phyloP scores from a whole-genome alignment of 2,329 filamentous ascomycete species.

The Apiospora marii region DNA sequence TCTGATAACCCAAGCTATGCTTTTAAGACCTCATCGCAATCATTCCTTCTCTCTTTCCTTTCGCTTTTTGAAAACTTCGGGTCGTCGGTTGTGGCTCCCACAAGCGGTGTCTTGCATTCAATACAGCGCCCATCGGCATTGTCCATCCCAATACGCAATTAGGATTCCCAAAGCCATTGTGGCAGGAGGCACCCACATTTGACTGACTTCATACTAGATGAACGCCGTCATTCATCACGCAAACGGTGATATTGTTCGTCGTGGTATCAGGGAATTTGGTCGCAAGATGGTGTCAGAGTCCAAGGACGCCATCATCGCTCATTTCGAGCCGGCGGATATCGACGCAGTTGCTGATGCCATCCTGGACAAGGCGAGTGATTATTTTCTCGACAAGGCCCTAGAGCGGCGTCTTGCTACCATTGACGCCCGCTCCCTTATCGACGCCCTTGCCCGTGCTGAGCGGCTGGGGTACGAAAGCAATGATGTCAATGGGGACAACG shows the following conservation, averaged over 20 bases:
- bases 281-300: slow-evolving; percentile 49
- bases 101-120: background rate
- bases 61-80: background rate
- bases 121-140: background rate
- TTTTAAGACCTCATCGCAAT: background rate
- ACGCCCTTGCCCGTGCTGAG: slow-evolving; percentile 63
- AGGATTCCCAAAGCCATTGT: background rate
- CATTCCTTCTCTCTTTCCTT: background rate
- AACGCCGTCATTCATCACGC: slow-evolving; percentile 59
- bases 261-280: slow-evolving; percentile 55
- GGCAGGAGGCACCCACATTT: background rate
- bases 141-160: background rate
- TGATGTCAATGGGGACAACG: background rate
- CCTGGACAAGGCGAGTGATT: slow-evolving; percentile 54
- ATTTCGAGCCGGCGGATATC: slow-evolving; percentile 50
- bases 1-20: background rate
- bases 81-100: background rate
- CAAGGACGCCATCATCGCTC: slow-evolving; percentile 50
- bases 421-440: slow-evolving; percentile 61
- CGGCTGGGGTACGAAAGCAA: slow-evolving; percentile 61
- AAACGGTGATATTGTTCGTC: slow-evolving; percentile 44
- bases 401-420: slow-evolving; percentile 61
- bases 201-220: slow-evolving; percentile 45
- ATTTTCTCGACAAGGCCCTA: slow-evolving; percentile 62
- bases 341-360: slow-evolving; percentile 55